Evolutionary conservation across 306 rosid genomes (phyloP), one percentile per base, ranked within the genome.

Genomic region (apple (Malus domestica)): DNA sequence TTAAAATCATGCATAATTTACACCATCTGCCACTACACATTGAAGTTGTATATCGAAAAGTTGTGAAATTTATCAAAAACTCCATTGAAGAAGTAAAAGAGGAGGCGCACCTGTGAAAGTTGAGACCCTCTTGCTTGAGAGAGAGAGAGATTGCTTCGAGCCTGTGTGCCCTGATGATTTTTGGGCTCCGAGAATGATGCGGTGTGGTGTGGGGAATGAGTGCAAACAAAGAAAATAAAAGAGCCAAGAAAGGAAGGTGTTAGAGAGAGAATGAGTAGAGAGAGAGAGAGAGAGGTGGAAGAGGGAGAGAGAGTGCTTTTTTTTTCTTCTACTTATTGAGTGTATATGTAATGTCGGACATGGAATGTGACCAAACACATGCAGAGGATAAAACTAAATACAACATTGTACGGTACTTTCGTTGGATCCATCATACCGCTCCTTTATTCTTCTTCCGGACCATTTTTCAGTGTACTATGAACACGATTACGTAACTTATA

Each of bases 141-240:
- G 52, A 23, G 52, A 23, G 52, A 23, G 76, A n/a, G 30, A 6
- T 75, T 10, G 77, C 63, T 68, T 68, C 82, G 72, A 77, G 79
- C 75, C 78, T 72, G 79, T 40, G 67, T 78, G 63, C 13, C n/a
- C 46, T 74, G 68, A 73, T 58, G 70, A 60, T 4, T 10, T 5
- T 62, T 70, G 73, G 81, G 81, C 19, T 77, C 85, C 86, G 49
- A 42, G 79, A 81, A 81, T 79, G 85, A 83, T 86, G 89, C 79
- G 74, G 83, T 72, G 49, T 76, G 70, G 82, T 79, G 23, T 10
- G 82, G 91, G 59, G 84, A 82, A 87, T 83, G 93, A 89, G 91
- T 83, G 67, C 55, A 74, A 58, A 69, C 67, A 60, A 89, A 85
- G 92, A 80, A 85, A 89, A 83, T 88, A 72, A 85, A 89, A 85